phyloP scores from a whole-genome alignment of 306 rosid genomes.

The Mimosa pudica region DNA sequence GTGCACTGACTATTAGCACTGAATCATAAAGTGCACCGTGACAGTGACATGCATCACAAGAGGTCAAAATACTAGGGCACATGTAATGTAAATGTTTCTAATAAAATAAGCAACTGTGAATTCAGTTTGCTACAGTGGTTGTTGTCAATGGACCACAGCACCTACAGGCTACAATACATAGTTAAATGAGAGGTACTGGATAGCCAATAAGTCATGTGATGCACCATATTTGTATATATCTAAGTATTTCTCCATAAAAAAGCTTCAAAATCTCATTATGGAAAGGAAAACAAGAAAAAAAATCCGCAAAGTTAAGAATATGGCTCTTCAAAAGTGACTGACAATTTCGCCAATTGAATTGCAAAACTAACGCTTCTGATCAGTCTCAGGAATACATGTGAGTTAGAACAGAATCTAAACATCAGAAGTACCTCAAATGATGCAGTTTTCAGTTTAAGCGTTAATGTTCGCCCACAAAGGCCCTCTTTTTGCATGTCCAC shows the following conservation, averaged over 20 bases:
- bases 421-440: constrained; percentile 73
- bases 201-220: background rate
- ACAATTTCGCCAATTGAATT: constrained; percentile 5
- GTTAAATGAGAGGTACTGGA: background rate
- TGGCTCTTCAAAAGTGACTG: constrained; percentile 12
- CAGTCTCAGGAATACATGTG: constrained; percentile 3
- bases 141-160: background rate
- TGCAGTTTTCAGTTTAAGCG: constrained; percentile 88
- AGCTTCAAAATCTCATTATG: constrained; percentile 14
- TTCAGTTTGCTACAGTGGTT: background rate
- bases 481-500: constrained; percentile 88
- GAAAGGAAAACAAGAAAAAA: constrained; percentile 26
- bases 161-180: background rate
- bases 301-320: background rate
- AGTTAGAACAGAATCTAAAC: constrained; percentile 18
- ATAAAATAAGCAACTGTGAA: background rate
- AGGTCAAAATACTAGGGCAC: background rate
- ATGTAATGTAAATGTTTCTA: background rate
- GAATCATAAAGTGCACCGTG: constrained; percentile 20
- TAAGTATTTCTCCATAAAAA: background rate
- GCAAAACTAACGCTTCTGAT: constrained; percentile 19
- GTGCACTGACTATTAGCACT: constrained; percentile 37
- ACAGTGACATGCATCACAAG: constrained; percentile 2
- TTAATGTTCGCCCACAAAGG: constrained; percentile 79
- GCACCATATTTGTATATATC: background rate